Evolutionary conservation across 768 basidiomycete genomes (phyloP).

Genomic region (Tylopilus intermedius): DNA sequence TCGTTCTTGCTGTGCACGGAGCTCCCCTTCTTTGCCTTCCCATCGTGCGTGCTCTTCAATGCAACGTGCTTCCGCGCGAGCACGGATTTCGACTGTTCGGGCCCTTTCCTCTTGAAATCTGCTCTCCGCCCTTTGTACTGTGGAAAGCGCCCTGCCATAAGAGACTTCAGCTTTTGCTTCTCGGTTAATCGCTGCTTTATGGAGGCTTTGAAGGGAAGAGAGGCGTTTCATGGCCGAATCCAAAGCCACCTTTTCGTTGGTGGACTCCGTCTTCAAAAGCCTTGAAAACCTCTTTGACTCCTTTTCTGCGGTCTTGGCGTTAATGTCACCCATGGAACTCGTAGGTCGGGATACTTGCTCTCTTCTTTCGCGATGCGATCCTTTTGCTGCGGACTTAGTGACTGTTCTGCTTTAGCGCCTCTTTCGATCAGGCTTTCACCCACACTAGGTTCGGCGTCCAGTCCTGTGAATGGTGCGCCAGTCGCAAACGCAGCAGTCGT

Average conservation of each 20-base stretch:
- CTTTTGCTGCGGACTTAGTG: constrained; percentile 47
- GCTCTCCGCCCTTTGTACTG: constrained; percentile 61
- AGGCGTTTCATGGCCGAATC: constrained; percentile 60
- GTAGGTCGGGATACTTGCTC: constrained; percentile 33
- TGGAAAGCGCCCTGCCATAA: constrained; percentile 49
- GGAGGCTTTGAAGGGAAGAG: constrained; percentile 61
- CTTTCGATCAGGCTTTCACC: constrained; percentile 40
- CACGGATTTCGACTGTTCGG: constrained; percentile 46
- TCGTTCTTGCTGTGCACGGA: constrained; percentile 42
- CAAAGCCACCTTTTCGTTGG: constrained; percentile 61
- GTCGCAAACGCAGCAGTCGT: constrained; percentile 40
- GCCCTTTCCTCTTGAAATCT: constrained; percentile 58
- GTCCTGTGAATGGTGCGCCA: constrained; percentile 52
- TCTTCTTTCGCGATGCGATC: constrained; percentile 48
- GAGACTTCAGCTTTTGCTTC: constrained; percentile 53
- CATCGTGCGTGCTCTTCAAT: constrained; percentile 58
- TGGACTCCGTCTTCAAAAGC: constrained; percentile 66
- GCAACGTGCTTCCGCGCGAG: constrained; percentile 40
- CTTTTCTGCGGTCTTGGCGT: constrained; percentile 37
- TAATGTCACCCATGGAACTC: background rate
- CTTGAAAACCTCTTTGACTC: constrained; percentile 60
- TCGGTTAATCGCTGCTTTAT: constrained; percentile 60
- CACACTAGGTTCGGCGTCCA: constrained; percentile 37
- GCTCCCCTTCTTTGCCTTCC: constrained; percentile 46
- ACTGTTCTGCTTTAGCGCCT: constrained; percentile 43